Percentiles rank a stretch among this genome's conserved stretches.
Evolutionary conservation across 208 protist species (phyloP).

Genomic region (Trypanosoma congolense): DNA sequence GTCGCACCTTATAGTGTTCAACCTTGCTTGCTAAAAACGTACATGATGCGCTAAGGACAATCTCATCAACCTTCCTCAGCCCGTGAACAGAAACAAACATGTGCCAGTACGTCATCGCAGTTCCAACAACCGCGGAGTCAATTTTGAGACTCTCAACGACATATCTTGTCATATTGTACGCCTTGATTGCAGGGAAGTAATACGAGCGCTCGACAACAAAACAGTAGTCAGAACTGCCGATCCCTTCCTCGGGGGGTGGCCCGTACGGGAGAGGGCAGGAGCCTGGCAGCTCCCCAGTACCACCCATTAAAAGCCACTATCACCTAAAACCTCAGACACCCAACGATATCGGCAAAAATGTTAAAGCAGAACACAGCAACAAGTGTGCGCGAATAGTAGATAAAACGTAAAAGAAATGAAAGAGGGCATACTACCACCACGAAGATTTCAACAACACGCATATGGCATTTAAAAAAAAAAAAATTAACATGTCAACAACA

Average conservation of each 20-base stretch:
- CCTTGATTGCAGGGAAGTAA: slow-evolving; percentile 39
- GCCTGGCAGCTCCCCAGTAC: neutral
- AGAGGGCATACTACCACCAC: no score
- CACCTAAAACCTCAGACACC: no score
- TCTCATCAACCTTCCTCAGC: slow-evolving; percentile 46
- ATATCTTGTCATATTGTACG: slow-evolving; percentile 69
- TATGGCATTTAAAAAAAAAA: no score
- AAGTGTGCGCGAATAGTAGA: no score
- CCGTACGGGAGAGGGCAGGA: slow-evolving; percentile 12
- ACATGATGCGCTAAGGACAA: slow-evolving; percentile 69
- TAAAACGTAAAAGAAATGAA: no score
- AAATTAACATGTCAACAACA: no score
- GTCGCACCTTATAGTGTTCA: slow-evolving; percentile 74
- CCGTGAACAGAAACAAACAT: slow-evolving; percentile 67
- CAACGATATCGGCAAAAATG: no score
- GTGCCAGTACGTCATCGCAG: slow-evolving; percentile 83
- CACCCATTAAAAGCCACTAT: no score
- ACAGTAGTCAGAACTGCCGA: slow-evolving; percentile 1
- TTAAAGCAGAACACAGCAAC: no score
- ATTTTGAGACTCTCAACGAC: slow-evolving; percentile 54
- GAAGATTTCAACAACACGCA: no score
- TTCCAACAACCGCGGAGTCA: slow-evolving; percentile 51
- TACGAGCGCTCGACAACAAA: slow-evolving; percentile 33
- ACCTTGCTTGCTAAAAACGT: slow-evolving; percentile 84
- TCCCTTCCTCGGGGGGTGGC: slow-evolving; percentile 1